Evolutionary conservation across 1,284 basidiomycete genomes (phyloP).

Genomic region (Naganishia liquefaciens): DNA sequence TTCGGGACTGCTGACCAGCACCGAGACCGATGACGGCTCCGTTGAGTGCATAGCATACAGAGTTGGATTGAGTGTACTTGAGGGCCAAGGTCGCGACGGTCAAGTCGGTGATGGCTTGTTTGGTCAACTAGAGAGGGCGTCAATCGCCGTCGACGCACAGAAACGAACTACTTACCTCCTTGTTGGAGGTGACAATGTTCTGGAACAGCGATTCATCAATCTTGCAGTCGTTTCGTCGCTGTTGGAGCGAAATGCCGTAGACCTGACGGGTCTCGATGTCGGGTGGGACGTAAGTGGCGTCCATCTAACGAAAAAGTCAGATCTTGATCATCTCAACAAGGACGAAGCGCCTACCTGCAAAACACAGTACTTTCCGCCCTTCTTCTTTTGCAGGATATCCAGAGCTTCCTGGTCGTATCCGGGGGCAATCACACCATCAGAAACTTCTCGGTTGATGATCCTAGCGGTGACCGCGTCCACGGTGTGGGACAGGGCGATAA

Average conservation of each 20-base stretch:
- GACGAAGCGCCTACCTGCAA: slow-evolving; percentile 61
- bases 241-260: slow-evolving; percentile 88
- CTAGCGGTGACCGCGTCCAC: slow-evolving; percentile 93
- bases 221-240: slow-evolving; percentile 87
- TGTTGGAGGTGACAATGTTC: slow-evolving; percentile 86
- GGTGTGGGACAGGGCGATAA: slow-evolving; percentile 89
- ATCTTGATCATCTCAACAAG: slow-evolving; percentile 21
- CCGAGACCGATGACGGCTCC: slow-evolving; percentile 94
- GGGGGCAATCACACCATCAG: slow-evolving; percentile 95
- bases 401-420: slow-evolving; percentile 86
- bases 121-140: slow-evolving; percentile 62
- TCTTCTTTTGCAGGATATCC: slow-evolving; percentile 92
- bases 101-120: slow-evolving; percentile 74
- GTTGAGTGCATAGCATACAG: slow-evolving; percentile 91
- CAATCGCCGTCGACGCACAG: neutral
- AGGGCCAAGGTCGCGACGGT: slow-evolving; percentile 93
- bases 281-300: slow-evolving; percentile 73
- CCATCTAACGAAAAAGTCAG: slow-evolving; percentile 64
- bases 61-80: slow-evolving; percentile 99
- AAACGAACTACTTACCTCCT: slow-evolving; percentile 61
- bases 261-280: slow-evolving; percentile 91
- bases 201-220: slow-evolving; percentile 79
- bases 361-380: slow-evolving; percentile 98
- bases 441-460: slow-evolving; percentile 97
- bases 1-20: slow-evolving; percentile 96